phyloP scores from a whole-genome alignment of 2,329 filamentous ascomycete species.

The Colletotrichum graminicola region DNA sequence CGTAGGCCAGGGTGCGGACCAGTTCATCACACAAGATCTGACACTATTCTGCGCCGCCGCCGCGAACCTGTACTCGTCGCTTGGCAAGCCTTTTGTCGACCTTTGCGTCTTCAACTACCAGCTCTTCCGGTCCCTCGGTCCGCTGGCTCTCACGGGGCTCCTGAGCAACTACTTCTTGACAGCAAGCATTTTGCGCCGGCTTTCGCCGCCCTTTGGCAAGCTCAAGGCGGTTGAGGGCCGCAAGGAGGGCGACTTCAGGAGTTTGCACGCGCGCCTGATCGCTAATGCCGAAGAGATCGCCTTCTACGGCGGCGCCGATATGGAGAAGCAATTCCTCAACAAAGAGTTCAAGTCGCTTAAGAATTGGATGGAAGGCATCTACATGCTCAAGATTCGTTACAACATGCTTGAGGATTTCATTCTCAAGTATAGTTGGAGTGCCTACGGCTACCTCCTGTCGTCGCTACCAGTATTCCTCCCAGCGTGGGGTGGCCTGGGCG shows the following conservation, averaged over 20 bases:
- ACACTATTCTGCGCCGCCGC: slow-evolving; percentile 95
- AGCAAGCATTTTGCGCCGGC: slow-evolving; percentile 85
- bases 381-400: slow-evolving; percentile 96
- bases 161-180: slow-evolving; percentile 95
- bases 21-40: slow-evolving; percentile 97
- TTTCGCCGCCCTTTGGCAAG: slow-evolving; percentile 97
- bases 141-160: slow-evolving; percentile 86
- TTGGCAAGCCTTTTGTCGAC: slow-evolving; percentile 98
- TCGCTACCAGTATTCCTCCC: slow-evolving; percentile 95
- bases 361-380: slow-evolving; percentile 98
- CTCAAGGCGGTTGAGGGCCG: slow-evolving; percentile 95
- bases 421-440: slow-evolving; percentile 98
- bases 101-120: slow-evolving; percentile 98
- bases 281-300: slow-evolving; percentile 98
- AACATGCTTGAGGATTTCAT: slow-evolving; percentile 99
- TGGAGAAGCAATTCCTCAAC: slow-evolving; percentile 93
- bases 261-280: slow-evolving; percentile 89
- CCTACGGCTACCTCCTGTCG: slow-evolving; percentile 94
- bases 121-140: slow-evolving; percentile 90
- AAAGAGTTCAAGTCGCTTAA: slow-evolving; percentile 93
- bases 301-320: slow-evolving; percentile 95
- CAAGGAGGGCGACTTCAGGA: slow-evolving; percentile 94
- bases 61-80: slow-evolving; percentile 91
- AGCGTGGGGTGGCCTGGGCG: slow-evolving; percentile 89
- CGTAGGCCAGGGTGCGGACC: slow-evolving; percentile 90